Evolutionary conservation across 371 early-diverging fungal genomes (phyloP), one percentile per base, ranked within the genome.

Genomic region (Syncephalastrum contaminatum): DNA sequence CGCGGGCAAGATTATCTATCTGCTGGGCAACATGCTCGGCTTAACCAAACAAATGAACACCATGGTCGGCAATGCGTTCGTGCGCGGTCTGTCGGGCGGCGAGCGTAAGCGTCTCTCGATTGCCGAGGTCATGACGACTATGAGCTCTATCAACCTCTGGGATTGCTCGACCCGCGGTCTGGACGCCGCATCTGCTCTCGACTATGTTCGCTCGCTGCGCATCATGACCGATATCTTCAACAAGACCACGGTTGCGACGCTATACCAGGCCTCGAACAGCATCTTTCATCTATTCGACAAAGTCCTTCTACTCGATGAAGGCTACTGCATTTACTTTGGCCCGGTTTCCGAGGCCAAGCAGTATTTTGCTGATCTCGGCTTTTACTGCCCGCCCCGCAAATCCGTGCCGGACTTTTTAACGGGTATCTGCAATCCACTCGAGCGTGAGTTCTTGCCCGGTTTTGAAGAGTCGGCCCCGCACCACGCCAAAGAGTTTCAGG

Each of bases 141-240:
- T 74, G 18, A 87, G 89, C 30, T 66, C 84, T 6, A 74, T 92
- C 58, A 84, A 88, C 54, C 82, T 91, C 61, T 88, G 93, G 83
- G 95, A 96, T 60, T 93, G 91, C 27, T 87, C 91, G 39, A 93
- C 92, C 1, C 85, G 88, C 58, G 96, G 97, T 54, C 76, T 98
- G 19, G 98, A 98, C 73, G 85, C 93, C 12, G 87, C 92, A 39
- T 92, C 91, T 18, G 94, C 97, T 15, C 75, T 91, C 0, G 90
- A 91, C 64, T 89, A 88, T 55, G 76, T 85, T 24, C 75, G 84
- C 30, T 82, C 86, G 4, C 69, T 92, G 1, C 80, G 88, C 48
- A 83, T 89, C 43, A 73, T 86, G 66, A 86, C 88, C 8, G 81
- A 87, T 53, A 62, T 83, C 7, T 56, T 78, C 25, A 72, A 87